Conservation (phyloP, 2,329 filamentous ascomycete genomes). For the Ceratocystis variospora region DNA sequence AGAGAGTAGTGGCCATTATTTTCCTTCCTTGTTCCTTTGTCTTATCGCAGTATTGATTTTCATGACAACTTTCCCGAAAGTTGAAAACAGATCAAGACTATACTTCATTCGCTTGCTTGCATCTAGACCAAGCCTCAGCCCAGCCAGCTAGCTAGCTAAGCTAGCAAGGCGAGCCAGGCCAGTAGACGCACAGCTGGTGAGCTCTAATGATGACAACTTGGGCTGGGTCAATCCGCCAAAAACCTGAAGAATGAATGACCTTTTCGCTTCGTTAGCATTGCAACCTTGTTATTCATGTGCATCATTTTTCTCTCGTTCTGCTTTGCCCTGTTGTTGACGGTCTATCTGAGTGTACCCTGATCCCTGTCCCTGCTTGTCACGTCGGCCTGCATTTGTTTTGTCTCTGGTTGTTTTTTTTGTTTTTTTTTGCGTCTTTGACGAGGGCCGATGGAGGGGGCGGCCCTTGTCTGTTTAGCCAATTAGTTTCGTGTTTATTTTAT, state of each 20-base stretch:
- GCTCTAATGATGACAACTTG: not conserved
- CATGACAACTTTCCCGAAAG: not conserved
- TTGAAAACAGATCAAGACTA: not conserved
- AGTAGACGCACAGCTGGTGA: not conserved
- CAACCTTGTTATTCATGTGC: not conserved
- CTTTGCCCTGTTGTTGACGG: not conserved
- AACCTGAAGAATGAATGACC: not conserved
- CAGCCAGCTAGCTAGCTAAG: not conserved
- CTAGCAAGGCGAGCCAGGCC: not conserved
- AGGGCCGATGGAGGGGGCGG: not conserved
- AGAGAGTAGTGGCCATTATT: not conserved
- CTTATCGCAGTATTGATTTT: not conserved
- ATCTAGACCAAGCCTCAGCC: not conserved
- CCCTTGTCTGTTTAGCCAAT: not conserved
- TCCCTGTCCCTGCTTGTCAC: not conserved
- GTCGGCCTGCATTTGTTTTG: constrained; percentile 1
- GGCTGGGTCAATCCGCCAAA: not conserved
- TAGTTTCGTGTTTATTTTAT: constrained; percentile 1
- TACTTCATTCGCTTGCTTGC: not conserved
- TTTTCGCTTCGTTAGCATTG: not conserved
- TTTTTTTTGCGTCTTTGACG: not conserved
- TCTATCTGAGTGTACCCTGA: not conserved
- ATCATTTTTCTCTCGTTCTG: not conserved
- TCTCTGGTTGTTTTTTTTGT: not conserved
- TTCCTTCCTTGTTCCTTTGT: not conserved